Percentiles rank a stretch among this genome's conserved stretches.
Evolutionary conservation across 202 grass and related monocot species (phyloP).

Genomic region (Panicum hallii): DNA sequence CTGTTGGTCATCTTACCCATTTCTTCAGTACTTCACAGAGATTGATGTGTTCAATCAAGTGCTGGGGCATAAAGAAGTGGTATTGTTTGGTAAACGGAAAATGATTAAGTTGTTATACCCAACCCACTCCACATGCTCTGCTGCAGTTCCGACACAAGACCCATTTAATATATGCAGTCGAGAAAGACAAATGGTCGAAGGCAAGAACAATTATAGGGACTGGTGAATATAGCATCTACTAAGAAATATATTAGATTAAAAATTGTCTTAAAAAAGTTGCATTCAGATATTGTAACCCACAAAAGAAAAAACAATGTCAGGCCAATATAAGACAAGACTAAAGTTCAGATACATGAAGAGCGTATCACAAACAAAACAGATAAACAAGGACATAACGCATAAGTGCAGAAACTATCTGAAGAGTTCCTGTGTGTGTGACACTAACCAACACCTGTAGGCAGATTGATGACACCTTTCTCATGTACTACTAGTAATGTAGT

Average conservation of each 20-base stretch:
- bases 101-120: neutral
- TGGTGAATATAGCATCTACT: slow-evolving; percentile 10
- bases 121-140: slow-evolving; percentile 34
- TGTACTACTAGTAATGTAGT: neutral
- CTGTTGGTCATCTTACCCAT: neutral
- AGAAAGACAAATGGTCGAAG: slow-evolving; percentile 41
- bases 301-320: slow-evolving; percentile 23
- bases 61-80: neutral
- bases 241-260: neutral
- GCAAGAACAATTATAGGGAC: neutral
- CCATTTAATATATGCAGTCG: slow-evolving; percentile 23
- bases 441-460: neutral
- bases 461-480: neutral
- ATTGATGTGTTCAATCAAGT: slow-evolving; percentile 35
- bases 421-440: neutral
- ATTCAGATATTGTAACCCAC: neutral
- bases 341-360: neutral
- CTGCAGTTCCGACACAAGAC: slow-evolving; percentile 24
- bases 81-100: slow-evolving; percentile 10
- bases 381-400: slow-evolving; percentile 2
- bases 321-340: slow-evolving; percentile 1
- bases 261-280: neutral
- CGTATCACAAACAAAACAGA: slow-evolving; percentile 4
- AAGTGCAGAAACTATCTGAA: neutral
- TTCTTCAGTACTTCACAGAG: neutral